Evolutionary conservation across 805 yeast species (phyloP), one percentile per base, ranked within the genome.

Genomic region (Wickerhamiella cacticola): DNA sequence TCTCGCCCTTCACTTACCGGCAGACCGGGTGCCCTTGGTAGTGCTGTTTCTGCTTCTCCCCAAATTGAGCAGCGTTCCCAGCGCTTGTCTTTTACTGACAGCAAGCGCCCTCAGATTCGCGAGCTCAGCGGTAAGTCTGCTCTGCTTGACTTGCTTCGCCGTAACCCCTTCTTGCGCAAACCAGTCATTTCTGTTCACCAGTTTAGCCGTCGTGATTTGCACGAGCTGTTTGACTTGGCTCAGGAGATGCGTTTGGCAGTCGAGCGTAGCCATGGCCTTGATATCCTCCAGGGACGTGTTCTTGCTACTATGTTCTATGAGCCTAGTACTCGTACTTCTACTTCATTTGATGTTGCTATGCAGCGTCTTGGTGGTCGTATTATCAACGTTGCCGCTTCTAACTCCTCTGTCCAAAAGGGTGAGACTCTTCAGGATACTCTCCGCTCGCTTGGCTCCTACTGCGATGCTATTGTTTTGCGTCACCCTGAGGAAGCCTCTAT

Each of bases 301-400:
- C 73, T 92, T 60, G 85, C 96, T 42, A 94, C 97, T 9, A 80
- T 92, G 72, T 92, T 92, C 73, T 92, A 87, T 67, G 99, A 92
- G 71, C 98, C 99, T 57, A 86, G 96, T 5, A 94, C 99, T 34
- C 78, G 99, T 69, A 92, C 99, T 28, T 78, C 94, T 16, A 79
- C 96, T 19, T 92, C 97, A 1, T 94, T 94, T 64, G 95, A 92
- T 65, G 96, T 96, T 59, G 99, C 99, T 52, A 92, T 92, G 98
- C 97, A 92, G 73, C 83, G 99, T 71, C 74, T 92, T 59, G 99
- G 99, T 66, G 99, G 99, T 63, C 79, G 95, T 68, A 95, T 87
- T 57, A 83, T 94, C 56, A 76, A 94, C 48, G 82, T 92, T 55
- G 74, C 83, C 53, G 82, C 92, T 52, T 78, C 76, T 55, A 74